Conservation (phyloP, 2,329 filamentous ascomycete genomes). For the Pezicula rhizophila region DNA sequence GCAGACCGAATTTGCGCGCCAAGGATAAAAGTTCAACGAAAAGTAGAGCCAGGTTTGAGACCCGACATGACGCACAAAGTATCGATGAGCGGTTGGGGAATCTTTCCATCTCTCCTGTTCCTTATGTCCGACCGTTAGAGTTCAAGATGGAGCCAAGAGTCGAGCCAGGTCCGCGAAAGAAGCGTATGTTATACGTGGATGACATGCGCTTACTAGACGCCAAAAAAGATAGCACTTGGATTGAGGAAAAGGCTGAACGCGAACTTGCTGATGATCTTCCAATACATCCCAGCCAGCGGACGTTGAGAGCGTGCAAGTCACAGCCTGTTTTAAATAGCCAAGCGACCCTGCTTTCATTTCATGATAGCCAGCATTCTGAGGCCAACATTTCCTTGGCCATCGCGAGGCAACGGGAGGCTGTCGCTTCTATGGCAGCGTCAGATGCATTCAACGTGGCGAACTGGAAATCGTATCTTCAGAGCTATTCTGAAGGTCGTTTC, state of each 20-base stretch:
- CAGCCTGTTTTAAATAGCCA: neutral
- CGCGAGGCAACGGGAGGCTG: neutral
- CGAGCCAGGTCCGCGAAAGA: slow-evolving; percentile 2
- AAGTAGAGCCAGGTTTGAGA: too few species aligned
- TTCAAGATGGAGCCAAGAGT: slow-evolving; percentile 6
- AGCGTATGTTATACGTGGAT: too few species aligned
- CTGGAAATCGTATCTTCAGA: slow-evolving; percentile 1
- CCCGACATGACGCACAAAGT: too few species aligned
- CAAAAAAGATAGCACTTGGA: neutral
- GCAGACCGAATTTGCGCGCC: too few species aligned
- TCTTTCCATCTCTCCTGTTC: neutral
- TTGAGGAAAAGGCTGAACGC: neutral
- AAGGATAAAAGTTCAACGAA: too few species aligned
- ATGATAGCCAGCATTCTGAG: slow-evolving; percentile 1
- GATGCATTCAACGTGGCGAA: neutral
- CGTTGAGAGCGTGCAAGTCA: neutral
- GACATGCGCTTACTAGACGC: neutral
- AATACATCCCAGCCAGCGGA: neutral
- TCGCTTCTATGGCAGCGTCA: neutral
- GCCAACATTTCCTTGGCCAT: neutral
- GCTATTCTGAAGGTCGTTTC: slow-evolving; percentile 26
- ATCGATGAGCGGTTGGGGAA: too few species aligned
- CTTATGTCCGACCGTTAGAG: slow-evolving; percentile 5
- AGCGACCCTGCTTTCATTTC: neutral
- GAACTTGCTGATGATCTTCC: neutral